A percentile compares a stretch with the other conserved stretches of the same genome.
Conservation (phyloP, 768 basidiomycete species). For the Tulasnella sp. region DNA sequence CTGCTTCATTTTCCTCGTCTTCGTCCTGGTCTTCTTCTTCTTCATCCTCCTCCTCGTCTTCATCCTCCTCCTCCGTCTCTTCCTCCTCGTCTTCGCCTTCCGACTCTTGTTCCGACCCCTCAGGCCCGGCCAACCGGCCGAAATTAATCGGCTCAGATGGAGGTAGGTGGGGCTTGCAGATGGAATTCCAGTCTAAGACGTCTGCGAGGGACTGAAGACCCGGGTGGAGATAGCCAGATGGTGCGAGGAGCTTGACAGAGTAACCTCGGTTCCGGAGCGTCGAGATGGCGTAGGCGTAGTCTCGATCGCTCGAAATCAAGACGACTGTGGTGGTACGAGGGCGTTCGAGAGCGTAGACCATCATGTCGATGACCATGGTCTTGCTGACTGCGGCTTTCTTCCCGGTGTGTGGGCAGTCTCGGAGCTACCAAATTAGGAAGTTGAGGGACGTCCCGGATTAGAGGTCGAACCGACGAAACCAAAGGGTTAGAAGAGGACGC, state of each 20-base stretch:
- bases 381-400: conserved; percentile 50
- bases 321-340: conserved; percentile 57
- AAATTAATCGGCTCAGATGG: neutral
- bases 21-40: neutral
- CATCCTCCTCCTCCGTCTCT: neutral
- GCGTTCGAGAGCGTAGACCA: conserved; percentile 65
- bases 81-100: neutral
- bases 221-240: conserved; percentile 25
- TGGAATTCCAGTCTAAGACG: neutral
- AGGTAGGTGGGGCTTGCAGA: neutral
- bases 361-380: conserved; percentile 67
- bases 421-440: conserved; percentile 31
- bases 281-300: conserved; percentile 65
- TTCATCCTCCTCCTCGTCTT: neutral
- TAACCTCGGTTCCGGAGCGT: conserved; percentile 59
- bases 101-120: neutral
- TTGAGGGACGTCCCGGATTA: neutral
- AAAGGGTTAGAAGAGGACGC: neutral
- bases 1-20: neutral
- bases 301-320: conserved; percentile 68
- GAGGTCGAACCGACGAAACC: neutral
- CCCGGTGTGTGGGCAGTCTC: conserved; percentile 35
- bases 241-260: conserved; percentile 56
- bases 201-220: neutral
- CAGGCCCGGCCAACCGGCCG: neutral